Conservation (phyloP, 768 basidiomycete genomes). For the Neoboletus subvelutipes region DNA sequence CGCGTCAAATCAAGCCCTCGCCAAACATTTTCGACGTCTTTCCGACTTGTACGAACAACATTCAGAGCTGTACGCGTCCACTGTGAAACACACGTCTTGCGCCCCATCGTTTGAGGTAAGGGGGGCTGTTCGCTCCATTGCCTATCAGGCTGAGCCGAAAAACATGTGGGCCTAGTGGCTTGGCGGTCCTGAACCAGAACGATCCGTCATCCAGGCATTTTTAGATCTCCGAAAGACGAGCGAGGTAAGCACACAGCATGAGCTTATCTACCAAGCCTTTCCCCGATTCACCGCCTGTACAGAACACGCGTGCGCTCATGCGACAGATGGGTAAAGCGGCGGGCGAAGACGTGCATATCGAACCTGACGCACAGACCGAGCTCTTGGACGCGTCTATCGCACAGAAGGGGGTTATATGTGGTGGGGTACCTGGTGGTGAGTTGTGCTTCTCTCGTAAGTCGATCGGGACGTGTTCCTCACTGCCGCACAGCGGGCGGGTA, state of each 20-base stretch:
- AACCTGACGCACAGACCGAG: constrained; percentile 82
- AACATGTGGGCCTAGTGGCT: constrained; percentile 44
- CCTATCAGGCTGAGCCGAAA: not conserved
- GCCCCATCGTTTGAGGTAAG: constrained; percentile 53
- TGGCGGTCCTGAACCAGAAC: not conserved
- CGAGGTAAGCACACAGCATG: constrained; percentile 43
- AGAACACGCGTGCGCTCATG: constrained; percentile 82
- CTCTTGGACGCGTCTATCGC: constrained; percentile 77
- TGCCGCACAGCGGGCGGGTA: constrained; percentile 81
- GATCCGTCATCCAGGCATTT: constrained; percentile 53
- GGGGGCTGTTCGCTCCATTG: constrained; percentile 24
- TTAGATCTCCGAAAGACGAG: constrained; percentile 54
- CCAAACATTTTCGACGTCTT: constrained; percentile 50
- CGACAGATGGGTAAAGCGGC: constrained; percentile 76
- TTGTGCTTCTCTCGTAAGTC: not conserved
- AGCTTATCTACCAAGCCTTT: not conserved
- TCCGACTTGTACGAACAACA: constrained; percentile 49
- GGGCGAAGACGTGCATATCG: constrained; percentile 71
- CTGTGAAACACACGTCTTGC: constrained; percentile 62
- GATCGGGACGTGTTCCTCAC: not conserved
- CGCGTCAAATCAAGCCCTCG: constrained; percentile 58
- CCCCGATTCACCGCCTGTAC: not conserved
- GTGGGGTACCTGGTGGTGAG: constrained; percentile 95
- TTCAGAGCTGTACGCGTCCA: constrained; percentile 49
- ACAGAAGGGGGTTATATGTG: constrained; percentile 85